Evolutionary conservation across 1,284 basidiomycete species (phyloP).

Genomic region (Porphyrellus sp.): DNA sequence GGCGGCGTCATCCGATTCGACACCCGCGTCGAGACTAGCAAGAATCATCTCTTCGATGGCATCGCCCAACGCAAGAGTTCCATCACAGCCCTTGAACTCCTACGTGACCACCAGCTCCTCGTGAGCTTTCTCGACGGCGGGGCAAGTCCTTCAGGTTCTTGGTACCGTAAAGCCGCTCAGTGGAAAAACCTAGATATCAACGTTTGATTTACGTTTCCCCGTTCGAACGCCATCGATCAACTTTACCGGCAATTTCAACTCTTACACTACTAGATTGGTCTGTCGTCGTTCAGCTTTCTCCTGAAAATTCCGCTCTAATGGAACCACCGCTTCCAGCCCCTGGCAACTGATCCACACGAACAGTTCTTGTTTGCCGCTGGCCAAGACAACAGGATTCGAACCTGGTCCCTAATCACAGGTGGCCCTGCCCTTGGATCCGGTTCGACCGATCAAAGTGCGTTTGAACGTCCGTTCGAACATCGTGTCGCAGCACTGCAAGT

Average conservation of each 20-base stretch:
- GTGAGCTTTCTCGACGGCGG: conserved; percentile 58
- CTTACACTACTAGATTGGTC: conserved; percentile 51
- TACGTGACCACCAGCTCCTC: conserved; percentile 53
- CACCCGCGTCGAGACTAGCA: conserved; percentile 41
- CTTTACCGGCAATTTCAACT: conserved; percentile 57
- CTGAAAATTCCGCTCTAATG: neutral
- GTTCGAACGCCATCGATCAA: conserved; percentile 42
- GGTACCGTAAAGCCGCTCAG: neutral
- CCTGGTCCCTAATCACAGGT: conserved; percentile 64
- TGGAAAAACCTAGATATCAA: conserved; percentile 47
- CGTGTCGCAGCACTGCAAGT: conserved; percentile 47
- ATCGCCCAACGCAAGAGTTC: conserved; percentile 39
- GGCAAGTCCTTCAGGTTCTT: conserved; percentile 38
- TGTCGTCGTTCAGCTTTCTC: conserved; percentile 15
- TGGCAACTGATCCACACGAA: conserved; percentile 55
- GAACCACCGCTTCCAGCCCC: conserved; percentile 44
- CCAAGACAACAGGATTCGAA: conserved; percentile 57
- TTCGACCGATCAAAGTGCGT: conserved; percentile 20
- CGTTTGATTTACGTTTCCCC: conserved; percentile 61
- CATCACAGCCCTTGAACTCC: conserved; percentile 48
- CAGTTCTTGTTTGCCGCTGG: conserved; percentile 74
- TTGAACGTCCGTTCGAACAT: conserved; percentile 38
- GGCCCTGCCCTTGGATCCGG: conserved; percentile 31
- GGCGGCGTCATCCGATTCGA: conserved; percentile 62
- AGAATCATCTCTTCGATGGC: conserved; percentile 42